Evolutionary conservation across 179 eudicot genomes (phyloP).

Genomic region (Carnegiea gigantea): DNA sequence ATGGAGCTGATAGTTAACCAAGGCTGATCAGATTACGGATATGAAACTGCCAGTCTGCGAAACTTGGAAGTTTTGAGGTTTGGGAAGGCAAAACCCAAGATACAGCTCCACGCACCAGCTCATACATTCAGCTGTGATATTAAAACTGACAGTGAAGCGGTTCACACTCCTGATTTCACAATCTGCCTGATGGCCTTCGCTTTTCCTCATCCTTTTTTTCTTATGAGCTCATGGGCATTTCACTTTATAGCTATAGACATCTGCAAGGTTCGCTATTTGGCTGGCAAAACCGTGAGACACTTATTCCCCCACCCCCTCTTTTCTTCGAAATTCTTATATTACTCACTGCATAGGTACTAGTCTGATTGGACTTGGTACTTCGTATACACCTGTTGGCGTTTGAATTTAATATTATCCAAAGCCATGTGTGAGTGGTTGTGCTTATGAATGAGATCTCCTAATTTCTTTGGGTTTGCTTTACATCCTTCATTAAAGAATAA

Average conservation of each 20-base stretch:
- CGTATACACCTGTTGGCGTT: too few species aligned
- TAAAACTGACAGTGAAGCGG: not conserved
- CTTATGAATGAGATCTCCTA: not conserved
- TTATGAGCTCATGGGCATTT: too few species aligned
- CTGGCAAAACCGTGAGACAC: not conserved
- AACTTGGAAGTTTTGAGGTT: not conserved
- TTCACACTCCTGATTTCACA: not conserved
- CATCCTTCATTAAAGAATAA: not conserved
- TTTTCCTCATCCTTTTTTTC: not conserved
- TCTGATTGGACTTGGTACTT: too few species aligned
- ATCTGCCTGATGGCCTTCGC: not conserved
- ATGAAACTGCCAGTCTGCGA: not conserved
- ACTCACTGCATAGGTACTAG: too few species aligned
- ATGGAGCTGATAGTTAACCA: not conserved
- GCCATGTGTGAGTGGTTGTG: not conserved
- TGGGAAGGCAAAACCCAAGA: not conserved
- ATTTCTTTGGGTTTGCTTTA: not conserved
- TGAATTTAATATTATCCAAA: too few species aligned
- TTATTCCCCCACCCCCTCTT: too few species aligned
- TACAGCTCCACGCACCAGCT: not conserved
- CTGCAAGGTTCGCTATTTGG: not conserved
- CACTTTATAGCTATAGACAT: not conserved
- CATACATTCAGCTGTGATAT: too few species aligned
- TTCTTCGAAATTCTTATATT: too few species aligned
- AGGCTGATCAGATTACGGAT: not conserved